phyloP scores from a whole-genome alignment of 2,329 filamentous ascomycete species.

The Penicillium sp. region DNA sequence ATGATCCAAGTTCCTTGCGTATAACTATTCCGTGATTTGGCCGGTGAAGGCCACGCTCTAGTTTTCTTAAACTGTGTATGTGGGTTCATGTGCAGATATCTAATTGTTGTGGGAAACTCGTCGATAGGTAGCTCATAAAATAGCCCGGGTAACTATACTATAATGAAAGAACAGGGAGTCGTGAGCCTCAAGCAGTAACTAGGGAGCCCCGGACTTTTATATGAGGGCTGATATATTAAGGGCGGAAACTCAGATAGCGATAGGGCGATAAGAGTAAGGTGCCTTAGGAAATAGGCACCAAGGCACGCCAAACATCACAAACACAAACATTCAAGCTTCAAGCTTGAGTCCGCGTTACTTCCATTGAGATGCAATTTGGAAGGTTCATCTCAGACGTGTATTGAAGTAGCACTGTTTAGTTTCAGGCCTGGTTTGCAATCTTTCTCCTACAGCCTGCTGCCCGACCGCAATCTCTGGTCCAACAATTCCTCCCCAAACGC shows the following conservation, averaged over 20 bases:
- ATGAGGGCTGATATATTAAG: neutral
- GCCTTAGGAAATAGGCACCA: neutral
- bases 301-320: conserved; percentile 7
- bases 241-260: conserved; percentile 1
- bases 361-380: neutral
- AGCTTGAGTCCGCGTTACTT: conserved; percentile 1
- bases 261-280: neutral
- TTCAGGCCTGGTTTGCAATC: neutral
- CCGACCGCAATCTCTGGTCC: neutral
- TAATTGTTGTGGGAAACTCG: neutral
- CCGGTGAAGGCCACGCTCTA: neutral
- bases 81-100: no score
- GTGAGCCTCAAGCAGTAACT: neutral
- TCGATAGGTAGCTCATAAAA: neutral
- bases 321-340: conserved; percentile 8
- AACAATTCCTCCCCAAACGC: neutral
- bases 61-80: neutral
- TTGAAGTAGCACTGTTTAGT: neutral
- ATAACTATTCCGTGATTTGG: neutral
- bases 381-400: neutral
- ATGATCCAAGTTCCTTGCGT: neutral
- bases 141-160: no score
- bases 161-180: neutral
- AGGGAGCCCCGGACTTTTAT: neutral
- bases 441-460: neutral